phyloP scores from a whole-genome alignment of 2,329 filamentous ascomycete genomes.

The Arachnopeziza araneosa region DNA sequence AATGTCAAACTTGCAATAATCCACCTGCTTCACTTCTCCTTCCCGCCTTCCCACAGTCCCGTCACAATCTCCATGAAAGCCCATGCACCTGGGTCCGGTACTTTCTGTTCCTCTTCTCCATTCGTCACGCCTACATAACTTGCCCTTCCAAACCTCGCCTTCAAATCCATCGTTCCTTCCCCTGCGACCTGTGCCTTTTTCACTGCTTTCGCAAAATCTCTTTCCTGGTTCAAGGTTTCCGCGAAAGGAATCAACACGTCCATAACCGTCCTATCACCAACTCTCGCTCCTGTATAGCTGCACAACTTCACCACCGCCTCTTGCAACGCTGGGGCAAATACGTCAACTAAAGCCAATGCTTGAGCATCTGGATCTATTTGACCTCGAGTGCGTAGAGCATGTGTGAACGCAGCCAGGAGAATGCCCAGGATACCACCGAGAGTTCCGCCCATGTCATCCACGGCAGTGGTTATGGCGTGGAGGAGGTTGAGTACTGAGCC shows the following conservation, averaged over 20 bases:
- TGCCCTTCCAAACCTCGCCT: constrained; percentile 47
- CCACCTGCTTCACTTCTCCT: neutral
- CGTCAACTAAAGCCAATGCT: constrained; percentile 9
- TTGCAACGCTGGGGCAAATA: constrained; percentile 17
- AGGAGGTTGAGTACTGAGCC: constrained; percentile 32
- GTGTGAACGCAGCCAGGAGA: constrained; percentile 22
- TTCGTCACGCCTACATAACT: constrained; percentile 44
- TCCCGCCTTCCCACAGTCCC: constrained; percentile 1
- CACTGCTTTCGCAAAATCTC: constrained; percentile 41
- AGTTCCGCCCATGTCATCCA: constrained; percentile 33
- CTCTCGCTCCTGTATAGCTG: constrained; percentile 4
- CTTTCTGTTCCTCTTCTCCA: constrained; percentile 34
- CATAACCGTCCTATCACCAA: constrained; percentile 30
- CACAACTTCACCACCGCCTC: constrained; percentile 24
- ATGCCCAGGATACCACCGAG: constrained; percentile 31
- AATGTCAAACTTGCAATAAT: neutral
- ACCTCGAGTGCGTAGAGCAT: constrained; percentile 13
- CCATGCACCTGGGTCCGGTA: constrained; percentile 50
- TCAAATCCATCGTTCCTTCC: constrained; percentile 47
- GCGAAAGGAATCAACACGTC: constrained; percentile 30
- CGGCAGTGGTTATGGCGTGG: constrained; percentile 9
- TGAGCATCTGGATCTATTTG: constrained; percentile 8
- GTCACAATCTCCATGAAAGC: constrained; percentile 37
- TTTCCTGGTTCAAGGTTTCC: constrained; percentile 29
- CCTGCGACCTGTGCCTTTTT: constrained; percentile 42